Conservation (phyloP, 805 yeast genomes). For the Monosporozyma siamensis region DNA sequence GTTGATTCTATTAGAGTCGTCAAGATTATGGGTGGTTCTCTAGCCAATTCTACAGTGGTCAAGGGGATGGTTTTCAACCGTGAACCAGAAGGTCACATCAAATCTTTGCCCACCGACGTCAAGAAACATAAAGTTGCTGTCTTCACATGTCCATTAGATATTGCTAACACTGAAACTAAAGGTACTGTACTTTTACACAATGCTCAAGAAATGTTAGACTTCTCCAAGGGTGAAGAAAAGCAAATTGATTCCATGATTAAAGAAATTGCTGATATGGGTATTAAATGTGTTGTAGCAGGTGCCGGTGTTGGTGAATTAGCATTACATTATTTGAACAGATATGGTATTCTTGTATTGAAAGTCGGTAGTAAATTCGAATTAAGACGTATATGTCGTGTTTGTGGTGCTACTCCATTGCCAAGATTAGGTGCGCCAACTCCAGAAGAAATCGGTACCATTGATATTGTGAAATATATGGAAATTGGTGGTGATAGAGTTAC, state of each 20-base stretch:
- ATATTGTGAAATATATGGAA: conserved; percentile 81
- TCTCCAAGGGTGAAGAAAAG: conserved; percentile 91
- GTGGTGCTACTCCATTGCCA: conserved; percentile 95
- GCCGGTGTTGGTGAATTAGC: conserved; percentile 89
- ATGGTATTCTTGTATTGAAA: conserved; percentile 72
- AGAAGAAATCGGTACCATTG: conserved; percentile 85
- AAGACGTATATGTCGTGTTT: conserved; percentile 88
- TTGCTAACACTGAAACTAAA: conserved; percentile 93
- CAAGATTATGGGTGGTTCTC: conserved; percentile 87
- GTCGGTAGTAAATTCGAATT: conserved; percentile 92
- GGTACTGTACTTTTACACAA: conserved; percentile 94
- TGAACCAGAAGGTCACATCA: conserved; percentile 90
- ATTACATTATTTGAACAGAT: conserved; percentile 82
- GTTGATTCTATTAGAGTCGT: conserved; percentile 93
- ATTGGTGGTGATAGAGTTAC: conserved; percentile 98
- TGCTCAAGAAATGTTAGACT: conserved; percentile 94
- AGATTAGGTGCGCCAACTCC: conserved; percentile 92
- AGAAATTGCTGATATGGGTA: conserved; percentile 76
- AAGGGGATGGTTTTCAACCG: conserved; percentile 98
- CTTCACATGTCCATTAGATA: conserved; percentile 88
- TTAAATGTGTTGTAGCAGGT: conserved; percentile 87
- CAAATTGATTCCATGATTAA: conserved; percentile 81
- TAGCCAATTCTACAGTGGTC: conserved; percentile 65
- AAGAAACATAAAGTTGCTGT: conserved; percentile 78
- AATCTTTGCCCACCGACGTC: conserved; percentile 38